Conservation (phyloP, 1,284 basidiomycete genomes). For the Trametes pubescens region DNA sequence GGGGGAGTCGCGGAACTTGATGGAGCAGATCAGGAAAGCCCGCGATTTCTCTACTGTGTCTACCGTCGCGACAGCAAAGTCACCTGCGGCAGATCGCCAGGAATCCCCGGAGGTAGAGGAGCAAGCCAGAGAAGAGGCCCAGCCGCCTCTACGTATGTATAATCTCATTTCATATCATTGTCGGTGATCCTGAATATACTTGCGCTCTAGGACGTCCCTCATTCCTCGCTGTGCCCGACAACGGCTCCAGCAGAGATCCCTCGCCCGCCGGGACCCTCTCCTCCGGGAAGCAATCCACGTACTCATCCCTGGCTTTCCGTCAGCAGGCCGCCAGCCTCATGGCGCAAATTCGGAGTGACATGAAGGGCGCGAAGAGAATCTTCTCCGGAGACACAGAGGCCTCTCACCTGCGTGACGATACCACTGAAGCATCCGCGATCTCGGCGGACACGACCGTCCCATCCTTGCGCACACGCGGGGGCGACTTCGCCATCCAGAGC, state of each 20-base stretch:
- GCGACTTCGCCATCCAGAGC: slow-evolving; percentile 13
- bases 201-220: slow-evolving; percentile 23
- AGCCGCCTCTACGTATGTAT: slow-evolving; percentile 18
- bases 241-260: slow-evolving; percentile 29
- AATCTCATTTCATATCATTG: no score
- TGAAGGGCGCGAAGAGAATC: slow-evolving; percentile 73
- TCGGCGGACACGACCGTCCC: slow-evolving; percentile 32
- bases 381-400: slow-evolving; percentile 71
- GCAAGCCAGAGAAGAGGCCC: neutral
- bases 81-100: slow-evolving; percentile 31
- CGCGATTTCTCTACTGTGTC: slow-evolving; percentile 79
- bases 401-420: slow-evolving; percentile 44
- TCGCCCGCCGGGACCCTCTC: slow-evolving; percentile 35
- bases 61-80: slow-evolving; percentile 54
- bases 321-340: slow-evolving; percentile 81
- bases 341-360: slow-evolving; percentile 82
- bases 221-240: slow-evolving; percentile 23
- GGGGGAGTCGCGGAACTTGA: slow-evolving; percentile 73
- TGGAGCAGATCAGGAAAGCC: slow-evolving; percentile 79
- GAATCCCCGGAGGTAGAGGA: slow-evolving; percentile 12
- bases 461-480: slow-evolving; percentile 26
- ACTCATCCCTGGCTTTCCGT: slow-evolving; percentile 73
- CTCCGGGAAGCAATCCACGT: slow-evolving; percentile 45
- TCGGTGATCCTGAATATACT: neutral
- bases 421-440: slow-evolving; percentile 25